These are phyloP conservation scores for Apiotrichum brassicae DNA, from an alignment of 1,284 basidiomycete genomes.

Conservation along the genomic window DNA sequence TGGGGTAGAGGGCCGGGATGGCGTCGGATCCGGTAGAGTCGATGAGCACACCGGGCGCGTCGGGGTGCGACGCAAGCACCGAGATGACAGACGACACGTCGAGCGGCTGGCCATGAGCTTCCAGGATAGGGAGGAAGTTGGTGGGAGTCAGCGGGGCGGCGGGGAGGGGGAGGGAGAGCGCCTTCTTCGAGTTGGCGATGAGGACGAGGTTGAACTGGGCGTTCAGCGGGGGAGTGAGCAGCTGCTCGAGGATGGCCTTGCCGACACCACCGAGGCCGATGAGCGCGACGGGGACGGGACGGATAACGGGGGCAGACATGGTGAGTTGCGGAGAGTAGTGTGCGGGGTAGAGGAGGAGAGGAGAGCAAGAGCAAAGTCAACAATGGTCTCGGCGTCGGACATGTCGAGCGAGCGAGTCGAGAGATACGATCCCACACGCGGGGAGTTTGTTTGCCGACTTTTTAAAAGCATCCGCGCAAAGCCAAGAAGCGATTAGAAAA, in stretches of 20 bases:
- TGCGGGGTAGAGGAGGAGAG: neutral
- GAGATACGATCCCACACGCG: too few species aligned
- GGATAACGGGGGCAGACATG: conserved; percentile 3
- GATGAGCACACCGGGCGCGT: conserved; percentile 67
- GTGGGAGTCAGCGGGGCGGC: conserved; percentile 45
- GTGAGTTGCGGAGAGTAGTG: conserved; percentile 5
- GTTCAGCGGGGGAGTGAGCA: conserved; percentile 53
- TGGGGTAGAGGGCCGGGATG: conserved; percentile 77
- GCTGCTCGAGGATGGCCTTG: conserved; percentile 63
- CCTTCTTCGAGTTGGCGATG: conserved; percentile 68
- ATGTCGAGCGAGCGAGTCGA: too few species aligned
- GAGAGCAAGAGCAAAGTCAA: neutral
- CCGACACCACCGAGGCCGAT: conserved; percentile 86
- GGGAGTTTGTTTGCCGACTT: too few species aligned
- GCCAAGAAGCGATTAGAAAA: too few species aligned
- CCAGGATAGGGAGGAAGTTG: conserved; percentile 42
- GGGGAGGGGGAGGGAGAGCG: conserved; percentile 54
- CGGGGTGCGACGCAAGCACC: conserved; percentile 46
- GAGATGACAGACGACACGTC: conserved; percentile 48
- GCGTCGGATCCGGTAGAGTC: conserved; percentile 89
- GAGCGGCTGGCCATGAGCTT: conserved; percentile 41
- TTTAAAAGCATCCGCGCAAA: too few species aligned
- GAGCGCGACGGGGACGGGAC: conserved; percentile 57
- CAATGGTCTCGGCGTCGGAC: too few species aligned
- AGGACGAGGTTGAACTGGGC: conserved; percentile 62